A percentile compares a stretch with the other conserved stretches of the same genome.
These are phyloP conservation scores for Sphaerulina musiva DNA, from an alignment of 2,329 filamentous ascomycete species.

Conservation along the genomic window DNA sequence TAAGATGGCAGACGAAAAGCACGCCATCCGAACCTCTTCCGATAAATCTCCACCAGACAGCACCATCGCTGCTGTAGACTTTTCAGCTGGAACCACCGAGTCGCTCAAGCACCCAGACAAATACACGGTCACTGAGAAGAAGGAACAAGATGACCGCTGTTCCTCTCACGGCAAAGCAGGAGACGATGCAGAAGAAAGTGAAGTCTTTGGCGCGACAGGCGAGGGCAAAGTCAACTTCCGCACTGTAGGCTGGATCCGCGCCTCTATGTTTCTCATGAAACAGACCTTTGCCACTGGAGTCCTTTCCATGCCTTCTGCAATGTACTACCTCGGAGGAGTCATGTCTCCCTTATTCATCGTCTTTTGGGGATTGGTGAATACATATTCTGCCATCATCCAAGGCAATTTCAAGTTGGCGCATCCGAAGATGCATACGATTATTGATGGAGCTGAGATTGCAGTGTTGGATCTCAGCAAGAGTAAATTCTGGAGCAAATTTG, in stretches of 20 bases:
- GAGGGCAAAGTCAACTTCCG: constrained; percentile 14
- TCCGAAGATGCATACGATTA: constrained; percentile 19
- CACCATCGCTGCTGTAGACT: not conserved
- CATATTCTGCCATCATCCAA: constrained; percentile 16
- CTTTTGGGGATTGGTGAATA: constrained; percentile 18
- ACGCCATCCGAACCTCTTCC: not conserved
- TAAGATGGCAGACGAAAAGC: not conserved
- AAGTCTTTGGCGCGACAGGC: constrained; percentile 12
- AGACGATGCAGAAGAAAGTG: not conserved
- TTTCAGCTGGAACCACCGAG: not conserved
- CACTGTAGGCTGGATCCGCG: constrained; percentile 17
- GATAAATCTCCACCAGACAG: not conserved
- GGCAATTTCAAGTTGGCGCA: constrained; percentile 20
- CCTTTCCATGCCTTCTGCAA: constrained; percentile 17
- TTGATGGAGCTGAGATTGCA: constrained; percentile 17
- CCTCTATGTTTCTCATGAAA: constrained; percentile 18
- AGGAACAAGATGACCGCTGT: no score
- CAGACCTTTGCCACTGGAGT: constrained; percentile 21
- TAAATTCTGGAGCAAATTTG: constrained; percentile 1
- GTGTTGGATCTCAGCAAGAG: constrained; percentile 4
- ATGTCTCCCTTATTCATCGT: constrained; percentile 16
- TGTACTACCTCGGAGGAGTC: constrained; percentile 19
- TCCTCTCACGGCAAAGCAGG: not conserved
- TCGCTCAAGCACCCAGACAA: not conserved
- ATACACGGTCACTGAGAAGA: not conserved